phyloP scores from a whole-genome alignment of 2,329 filamentous ascomycete genomes.

The Cladosporium sp. region DNA sequence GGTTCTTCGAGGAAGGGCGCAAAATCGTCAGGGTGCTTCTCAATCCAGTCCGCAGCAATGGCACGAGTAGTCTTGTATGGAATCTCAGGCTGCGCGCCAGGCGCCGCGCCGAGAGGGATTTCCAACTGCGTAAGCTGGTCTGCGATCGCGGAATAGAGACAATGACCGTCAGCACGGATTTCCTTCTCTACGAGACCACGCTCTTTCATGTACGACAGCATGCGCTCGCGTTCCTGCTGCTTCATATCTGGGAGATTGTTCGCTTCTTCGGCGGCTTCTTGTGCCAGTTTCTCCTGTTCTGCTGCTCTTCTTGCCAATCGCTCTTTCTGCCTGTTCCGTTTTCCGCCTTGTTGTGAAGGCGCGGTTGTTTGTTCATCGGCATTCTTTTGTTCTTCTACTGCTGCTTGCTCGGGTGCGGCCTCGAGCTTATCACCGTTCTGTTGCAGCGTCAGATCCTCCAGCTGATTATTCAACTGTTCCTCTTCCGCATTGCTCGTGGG shows the following conservation, averaged over 20 bases:
- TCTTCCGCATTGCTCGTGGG: conserved; percentile 7
- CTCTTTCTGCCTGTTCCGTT: conserved; percentile 87
- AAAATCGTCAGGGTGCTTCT: conserved; percentile 71
- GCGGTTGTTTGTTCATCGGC: neutral
- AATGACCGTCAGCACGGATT: conserved; percentile 88
- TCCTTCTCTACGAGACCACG: conserved; percentile 67
- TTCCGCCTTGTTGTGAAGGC: conserved; percentile 36
- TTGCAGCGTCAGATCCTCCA: conserved; percentile 7
- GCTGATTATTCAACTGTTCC: neutral
- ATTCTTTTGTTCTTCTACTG: neutral
- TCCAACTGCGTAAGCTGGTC: conserved; percentile 62
- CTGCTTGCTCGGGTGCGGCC: neutral
- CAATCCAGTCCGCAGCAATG: conserved; percentile 74
- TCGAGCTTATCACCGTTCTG: neutral
- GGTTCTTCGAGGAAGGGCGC: conserved; percentile 81
- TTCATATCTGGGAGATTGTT: conserved; percentile 67
- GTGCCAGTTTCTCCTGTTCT: conserved; percentile 67
- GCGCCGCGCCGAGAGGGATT: conserved; percentile 38
- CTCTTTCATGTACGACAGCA: conserved; percentile 62
- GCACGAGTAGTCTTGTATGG: conserved; percentile 63
- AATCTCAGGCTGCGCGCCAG: conserved; percentile 14
- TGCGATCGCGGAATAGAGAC: conserved; percentile 85
- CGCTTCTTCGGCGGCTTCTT: conserved; percentile 70
- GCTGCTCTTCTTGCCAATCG: conserved; percentile 83
- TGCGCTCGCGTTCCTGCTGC: conserved; percentile 62